A percentile compares a stretch with the other conserved stretches of the same genome.
phyloP scores from a whole-genome alignment of 2,329 filamentous ascomycete genomes.

The Xylariaceae sp. region DNA sequence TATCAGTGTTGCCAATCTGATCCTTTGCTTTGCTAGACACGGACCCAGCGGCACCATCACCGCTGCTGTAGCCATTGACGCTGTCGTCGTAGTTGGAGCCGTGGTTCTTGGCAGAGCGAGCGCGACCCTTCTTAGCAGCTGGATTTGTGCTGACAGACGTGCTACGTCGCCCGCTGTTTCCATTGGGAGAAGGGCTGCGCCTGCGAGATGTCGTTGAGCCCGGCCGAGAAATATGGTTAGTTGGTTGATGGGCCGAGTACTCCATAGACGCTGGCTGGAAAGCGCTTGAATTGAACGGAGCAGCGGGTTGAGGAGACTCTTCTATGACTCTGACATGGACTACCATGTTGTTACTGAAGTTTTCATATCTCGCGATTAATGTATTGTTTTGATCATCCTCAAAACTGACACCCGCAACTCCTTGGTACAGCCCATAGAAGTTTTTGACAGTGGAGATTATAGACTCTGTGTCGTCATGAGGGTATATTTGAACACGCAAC shows the following conservation, averaged over 20 bases:
- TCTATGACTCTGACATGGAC: constrained; percentile 90
- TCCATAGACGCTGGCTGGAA: constrained; percentile 60
- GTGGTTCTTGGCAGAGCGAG: constrained; percentile 74
- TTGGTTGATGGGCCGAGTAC: constrained; percentile 58
- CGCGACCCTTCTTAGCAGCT: constrained; percentile 68
- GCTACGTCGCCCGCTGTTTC: constrained; percentile 75
- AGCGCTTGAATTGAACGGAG: constrained; percentile 58
- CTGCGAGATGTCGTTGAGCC: constrained; percentile 73
- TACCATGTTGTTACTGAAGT: constrained; percentile 89
- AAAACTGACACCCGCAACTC: constrained; percentile 87
- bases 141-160: constrained; percentile 68
- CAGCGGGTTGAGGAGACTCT: constrained; percentile 54
- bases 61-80: constrained; percentile 82
- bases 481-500: constrained; percentile 90
- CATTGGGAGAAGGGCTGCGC: constrained; percentile 79
- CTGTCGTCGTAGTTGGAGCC: constrained; percentile 71
- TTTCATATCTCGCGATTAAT: constrained; percentile 94
- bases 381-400: constrained; percentile 89
- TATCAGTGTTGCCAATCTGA: constrained; percentile 91
- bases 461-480: constrained; percentile 94
- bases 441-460: constrained; percentile 99
- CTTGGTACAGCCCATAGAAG: constrained; percentile 94
- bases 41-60: constrained; percentile 80
- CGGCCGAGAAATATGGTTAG: constrained; percentile 70
- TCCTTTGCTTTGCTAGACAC: constrained; percentile 81